Conservation (phyloP, 768 basidiomycete genomes). For the Mycena venus region DNA sequence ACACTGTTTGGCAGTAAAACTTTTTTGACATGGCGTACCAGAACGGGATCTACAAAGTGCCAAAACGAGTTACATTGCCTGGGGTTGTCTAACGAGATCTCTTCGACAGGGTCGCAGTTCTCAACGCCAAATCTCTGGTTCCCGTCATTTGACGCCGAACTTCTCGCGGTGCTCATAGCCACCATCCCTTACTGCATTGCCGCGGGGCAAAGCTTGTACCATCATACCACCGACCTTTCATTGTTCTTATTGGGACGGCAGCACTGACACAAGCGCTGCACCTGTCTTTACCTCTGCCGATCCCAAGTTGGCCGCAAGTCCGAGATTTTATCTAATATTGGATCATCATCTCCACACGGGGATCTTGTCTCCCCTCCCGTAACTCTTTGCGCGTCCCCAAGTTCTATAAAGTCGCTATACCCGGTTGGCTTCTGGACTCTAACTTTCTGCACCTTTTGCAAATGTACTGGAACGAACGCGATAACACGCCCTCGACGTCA, state of each 20-base stretch:
- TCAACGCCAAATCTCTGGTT: not conserved
- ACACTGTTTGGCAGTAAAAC: not conserved
- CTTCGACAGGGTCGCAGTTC: not conserved
- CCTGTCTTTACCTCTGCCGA: not conserved
- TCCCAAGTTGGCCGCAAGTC: not conserved
- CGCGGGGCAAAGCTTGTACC: not conserved
- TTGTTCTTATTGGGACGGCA: constrained; percentile 4
- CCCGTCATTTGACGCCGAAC: not conserved
- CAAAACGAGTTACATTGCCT: constrained; percentile 1
- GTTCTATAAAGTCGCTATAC: constrained; percentile 11
- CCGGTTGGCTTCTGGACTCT: not conserved
- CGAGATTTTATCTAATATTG: not conserved
- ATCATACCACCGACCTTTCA: not conserved
- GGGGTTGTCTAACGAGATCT: not conserved
- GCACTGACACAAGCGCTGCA: constrained; percentile 24
- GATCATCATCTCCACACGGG: not conserved
- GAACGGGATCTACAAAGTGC: not conserved
- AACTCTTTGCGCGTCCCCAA: not conserved
- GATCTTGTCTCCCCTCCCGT: not conserved
- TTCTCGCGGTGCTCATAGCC: constrained; percentile 11
- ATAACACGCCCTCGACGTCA: constrained; percentile 5
- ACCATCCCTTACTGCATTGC: not conserved
- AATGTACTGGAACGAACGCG: constrained; percentile 26
- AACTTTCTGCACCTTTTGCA: not conserved
- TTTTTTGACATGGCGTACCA: not conserved